Percentiles rank a stretch among this genome's conserved stretches.
These are phyloP conservation scores for Alternaria sp. DNA, from an alignment of 2,329 filamentous ascomycete species.

Conservation along the genomic window DNA sequence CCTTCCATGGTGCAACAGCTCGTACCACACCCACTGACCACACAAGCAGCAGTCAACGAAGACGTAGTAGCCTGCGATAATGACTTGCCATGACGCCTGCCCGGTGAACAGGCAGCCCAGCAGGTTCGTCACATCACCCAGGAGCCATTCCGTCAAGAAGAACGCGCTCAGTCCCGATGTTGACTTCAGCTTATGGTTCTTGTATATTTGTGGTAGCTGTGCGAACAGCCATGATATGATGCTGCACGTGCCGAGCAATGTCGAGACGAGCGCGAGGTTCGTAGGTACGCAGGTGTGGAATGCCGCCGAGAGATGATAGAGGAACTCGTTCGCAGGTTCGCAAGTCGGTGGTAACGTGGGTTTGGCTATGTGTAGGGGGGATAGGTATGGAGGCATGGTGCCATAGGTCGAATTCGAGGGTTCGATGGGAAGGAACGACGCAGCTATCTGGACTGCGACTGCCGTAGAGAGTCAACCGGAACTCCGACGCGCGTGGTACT, in stretches of 20 bases:
- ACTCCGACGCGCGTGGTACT: background rate
- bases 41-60: constrained; percentile 68
- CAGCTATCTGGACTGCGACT: background rate
- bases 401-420: constrained; percentile 25
- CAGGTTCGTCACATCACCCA: constrained; percentile 69
- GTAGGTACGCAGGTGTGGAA: constrained; percentile 70
- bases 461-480: background rate
- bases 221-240: constrained; percentile 73
- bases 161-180: constrained; percentile 70
- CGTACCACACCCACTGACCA: constrained; percentile 71
- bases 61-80: constrained; percentile 70
- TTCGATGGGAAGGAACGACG: constrained; percentile 8
- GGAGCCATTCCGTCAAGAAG: constrained; percentile 70
- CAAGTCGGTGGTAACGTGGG: constrained; percentile 63
- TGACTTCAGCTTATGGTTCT: constrained; percentile 68
- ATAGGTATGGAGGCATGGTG: constrained; percentile 46
- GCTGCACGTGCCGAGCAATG: constrained; percentile 64
- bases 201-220: constrained; percentile 72
- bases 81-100: constrained; percentile 71
- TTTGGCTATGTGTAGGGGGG: constrained; percentile 40
- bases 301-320: constrained; percentile 62
- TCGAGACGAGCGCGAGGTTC: constrained; percentile 67
- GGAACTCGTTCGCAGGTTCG: constrained; percentile 64
- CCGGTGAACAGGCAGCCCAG: constrained; percentile 67
- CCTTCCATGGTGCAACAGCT: constrained; percentile 59